Percentiles rank a stretch among this genome's conserved stretches.
Evolutionary conservation across 2,329 filamentous ascomycete species (phyloP).

Genomic region (Aspergillus sp.): DNA sequence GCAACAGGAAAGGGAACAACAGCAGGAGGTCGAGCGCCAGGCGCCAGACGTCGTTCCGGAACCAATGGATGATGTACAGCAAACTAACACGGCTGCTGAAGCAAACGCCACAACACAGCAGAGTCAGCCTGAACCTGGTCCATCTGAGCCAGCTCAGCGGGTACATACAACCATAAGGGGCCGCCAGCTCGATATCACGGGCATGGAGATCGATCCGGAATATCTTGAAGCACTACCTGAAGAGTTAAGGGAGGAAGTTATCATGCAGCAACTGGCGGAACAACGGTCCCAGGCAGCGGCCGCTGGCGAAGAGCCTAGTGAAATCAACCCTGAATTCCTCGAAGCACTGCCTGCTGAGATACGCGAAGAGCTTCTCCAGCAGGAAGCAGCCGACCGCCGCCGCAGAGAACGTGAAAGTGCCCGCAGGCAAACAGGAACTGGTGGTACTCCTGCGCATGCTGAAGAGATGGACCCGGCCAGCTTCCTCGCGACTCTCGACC

Average conservation of each 20-base stretch:
- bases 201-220: conserved; percentile 89
- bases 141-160: conserved; percentile 58
- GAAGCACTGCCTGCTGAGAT: conserved; percentile 91
- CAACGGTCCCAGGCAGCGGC: conserved; percentile 76
- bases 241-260: conserved; percentile 93
- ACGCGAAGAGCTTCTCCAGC: conserved; percentile 84
- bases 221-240: conserved; percentile 98
- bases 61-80: conserved; percentile 79
- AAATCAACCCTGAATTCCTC: conserved; percentile 88
- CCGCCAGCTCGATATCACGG: conserved; percentile 88
- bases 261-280: conserved; percentile 85
- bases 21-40: conserved; percentile 61
- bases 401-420: conserved; percentile 83
- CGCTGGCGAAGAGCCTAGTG: conserved; percentile 66
- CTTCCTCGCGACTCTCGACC: conserved; percentile 88
- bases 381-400: conserved; percentile 86
- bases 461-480: conserved; percentile 91
- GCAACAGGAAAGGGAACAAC: conserved; percentile 67
- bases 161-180: conserved; percentile 84
- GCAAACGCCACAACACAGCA: conserved; percentile 33
- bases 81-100: conserved; percentile 45
- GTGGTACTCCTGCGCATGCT: conserved; percentile 56
- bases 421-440: conserved; percentile 65
- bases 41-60: conserved; percentile 51
- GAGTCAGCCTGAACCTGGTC: conserved; percentile 50